Conservation (phyloP, 352 stramenopile species). For the Halophytophthora batemanensis region DNA sequence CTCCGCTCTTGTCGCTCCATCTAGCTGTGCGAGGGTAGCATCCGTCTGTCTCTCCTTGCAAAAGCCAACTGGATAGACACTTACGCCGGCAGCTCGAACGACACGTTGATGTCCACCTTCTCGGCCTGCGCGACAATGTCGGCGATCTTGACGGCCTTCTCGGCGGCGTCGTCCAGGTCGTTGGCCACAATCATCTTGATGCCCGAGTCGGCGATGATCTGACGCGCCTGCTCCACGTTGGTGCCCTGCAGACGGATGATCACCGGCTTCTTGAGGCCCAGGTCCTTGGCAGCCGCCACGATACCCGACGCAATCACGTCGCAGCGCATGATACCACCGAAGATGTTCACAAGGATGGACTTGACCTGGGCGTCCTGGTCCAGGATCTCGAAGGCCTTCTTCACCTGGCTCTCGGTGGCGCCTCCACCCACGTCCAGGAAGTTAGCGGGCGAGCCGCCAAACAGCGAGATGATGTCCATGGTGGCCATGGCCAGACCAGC, state of each 20-base stretch:
- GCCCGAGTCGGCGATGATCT: slow-evolving; percentile 92
- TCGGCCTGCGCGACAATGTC: slow-evolving; percentile 78
- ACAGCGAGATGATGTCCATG: slow-evolving; percentile 99
- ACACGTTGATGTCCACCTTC: slow-evolving; percentile 66
- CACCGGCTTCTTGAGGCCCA: slow-evolving; percentile 97
- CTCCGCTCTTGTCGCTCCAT: no score
- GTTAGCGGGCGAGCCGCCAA: slow-evolving; percentile 96
- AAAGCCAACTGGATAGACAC: no score
- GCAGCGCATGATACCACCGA: slow-evolving; percentile 99
- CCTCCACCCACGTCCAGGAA: slow-evolving; percentile 98
- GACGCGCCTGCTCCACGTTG: slow-evolving; percentile 94
- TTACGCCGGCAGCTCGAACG: slow-evolving; percentile 67
- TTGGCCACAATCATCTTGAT: slow-evolving; percentile 94
- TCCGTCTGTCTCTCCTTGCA: no score
- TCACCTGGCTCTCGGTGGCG: slow-evolving; percentile 90
- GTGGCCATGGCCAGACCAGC: slow-evolving; percentile 98
- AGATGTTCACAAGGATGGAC: slow-evolving; percentile 99
- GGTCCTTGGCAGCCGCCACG: slow-evolving; percentile 94
- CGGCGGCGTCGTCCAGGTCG: slow-evolving; percentile 94
- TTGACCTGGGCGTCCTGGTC: slow-evolving; percentile 94
- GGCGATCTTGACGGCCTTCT: slow-evolving; percentile 93
- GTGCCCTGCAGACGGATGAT: slow-evolving; percentile 98
- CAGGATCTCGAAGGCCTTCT: slow-evolving; percentile 86
- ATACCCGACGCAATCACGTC: slow-evolving; percentile 97
- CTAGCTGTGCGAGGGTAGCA: no score